Percentiles rank a stretch among this genome's conserved stretches.
Conservation (phyloP, 352 stramenopile genomes). For the Phytophthora hibernalis region DNA sequence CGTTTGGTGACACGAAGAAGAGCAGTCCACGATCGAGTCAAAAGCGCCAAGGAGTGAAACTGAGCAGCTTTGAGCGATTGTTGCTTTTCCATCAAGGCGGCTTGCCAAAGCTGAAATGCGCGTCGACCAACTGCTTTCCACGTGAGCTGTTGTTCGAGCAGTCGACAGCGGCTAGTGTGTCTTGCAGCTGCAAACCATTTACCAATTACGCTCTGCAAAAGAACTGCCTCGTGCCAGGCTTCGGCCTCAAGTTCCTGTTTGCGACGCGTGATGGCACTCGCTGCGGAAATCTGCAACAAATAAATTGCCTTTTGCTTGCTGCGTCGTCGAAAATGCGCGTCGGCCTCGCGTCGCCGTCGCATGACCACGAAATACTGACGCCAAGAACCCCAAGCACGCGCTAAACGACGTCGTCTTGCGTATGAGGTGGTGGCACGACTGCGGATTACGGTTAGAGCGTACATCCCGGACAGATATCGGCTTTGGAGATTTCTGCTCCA, state of each 20-base stretch:
- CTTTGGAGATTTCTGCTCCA: constrained; percentile 6
- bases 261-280: constrained; percentile 4
- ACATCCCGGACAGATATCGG: constrained; percentile 10
- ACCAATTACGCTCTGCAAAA: constrained; percentile 22
- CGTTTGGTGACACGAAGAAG: constrained; percentile 34
- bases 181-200: constrained; percentile 21
- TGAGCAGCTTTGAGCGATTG: constrained; percentile 18
- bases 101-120: constrained; percentile 25
- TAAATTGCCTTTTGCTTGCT: constrained; percentile 24
- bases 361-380: constrained; percentile 7
- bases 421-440: constrained; percentile 10
- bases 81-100: constrained; percentile 14
- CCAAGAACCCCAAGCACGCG: constrained; percentile 16
- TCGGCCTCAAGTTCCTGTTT: constrained; percentile 30
- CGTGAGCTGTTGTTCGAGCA: constrained; percentile 12
- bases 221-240: constrained; percentile 29
- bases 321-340: constrained; percentile 19
- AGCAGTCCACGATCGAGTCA: constrained; percentile 27
- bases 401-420: constrained; percentile 14
- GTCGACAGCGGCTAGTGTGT: constrained; percentile 6
- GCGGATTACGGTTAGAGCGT: constrained; percentile 14
- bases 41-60: constrained; percentile 18
- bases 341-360: constrained; percentile 13
- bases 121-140: constrained; percentile 25
- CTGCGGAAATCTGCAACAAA: constrained; percentile 6